phyloP scores from a whole-genome alignment of 208 protist genomes.

The Crithidia expoeki region DNA sequence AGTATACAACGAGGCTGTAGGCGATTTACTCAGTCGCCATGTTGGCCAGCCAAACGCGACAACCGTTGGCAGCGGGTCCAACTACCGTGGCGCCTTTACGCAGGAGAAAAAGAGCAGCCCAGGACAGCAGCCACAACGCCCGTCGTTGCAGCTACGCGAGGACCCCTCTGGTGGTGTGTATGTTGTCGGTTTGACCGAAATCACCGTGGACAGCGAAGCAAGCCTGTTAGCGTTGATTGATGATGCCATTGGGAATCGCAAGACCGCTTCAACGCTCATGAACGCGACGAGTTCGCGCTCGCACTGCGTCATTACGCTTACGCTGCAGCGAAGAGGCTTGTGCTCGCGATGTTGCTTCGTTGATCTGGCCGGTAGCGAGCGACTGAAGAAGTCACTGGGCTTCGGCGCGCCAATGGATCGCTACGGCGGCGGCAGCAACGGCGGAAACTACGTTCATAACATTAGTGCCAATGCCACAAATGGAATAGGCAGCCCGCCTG shows the following conservation, averaged over 20 bases:
- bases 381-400: conserved; percentile 81
- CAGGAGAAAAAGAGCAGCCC: conserved; percentile 1
- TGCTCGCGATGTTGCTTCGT: conserved; percentile 90
- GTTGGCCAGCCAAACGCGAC: conserved; percentile 1
- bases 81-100: not conserved
- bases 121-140: not conserved
- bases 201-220: conserved; percentile 56
- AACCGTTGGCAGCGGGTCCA: not conserved
- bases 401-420: conserved; percentile 15
- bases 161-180: conserved; percentile 81
- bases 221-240: conserved; percentile 85
- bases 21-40: conserved; percentile 74
- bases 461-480: not conserved
- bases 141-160: conserved; percentile 88
- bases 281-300: conserved; percentile 93
- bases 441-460: conserved; percentile 11
- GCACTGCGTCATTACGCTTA: conserved; percentile 94
- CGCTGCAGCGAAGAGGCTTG: conserved; percentile 58
- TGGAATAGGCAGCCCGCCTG: not conserved
- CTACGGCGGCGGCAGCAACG: not conserved
- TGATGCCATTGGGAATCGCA: conserved; percentile 81
- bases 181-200: conserved; percentile 77
- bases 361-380: conserved; percentile 95
- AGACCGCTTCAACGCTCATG: conserved; percentile 92
- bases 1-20: conserved; percentile 94